Conservation (phyloP, 1,284 basidiomycete genomes). For the Ustilago tritici region DNA sequence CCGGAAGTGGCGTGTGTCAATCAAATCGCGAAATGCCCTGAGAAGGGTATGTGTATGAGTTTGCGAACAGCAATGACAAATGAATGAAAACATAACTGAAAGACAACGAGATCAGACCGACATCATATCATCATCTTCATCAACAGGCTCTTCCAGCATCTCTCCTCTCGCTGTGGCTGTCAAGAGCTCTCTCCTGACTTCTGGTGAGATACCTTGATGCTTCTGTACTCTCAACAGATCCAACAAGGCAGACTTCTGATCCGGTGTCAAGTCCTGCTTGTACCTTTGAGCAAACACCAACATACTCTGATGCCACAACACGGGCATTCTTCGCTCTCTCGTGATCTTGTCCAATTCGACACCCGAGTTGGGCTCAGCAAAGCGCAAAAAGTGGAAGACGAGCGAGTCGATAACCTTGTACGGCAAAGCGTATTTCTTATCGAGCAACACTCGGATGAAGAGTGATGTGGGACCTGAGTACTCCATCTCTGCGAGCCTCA, state of each 20-base stretch:
- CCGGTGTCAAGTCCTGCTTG: conserved; percentile 93
- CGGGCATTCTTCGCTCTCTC: conserved; percentile 74
- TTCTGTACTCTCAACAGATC: conserved; percentile 89
- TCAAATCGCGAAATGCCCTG: not conserved
- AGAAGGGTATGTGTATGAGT: not conserved
- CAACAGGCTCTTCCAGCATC: conserved; percentile 67
- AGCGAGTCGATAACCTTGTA: conserved; percentile 98
- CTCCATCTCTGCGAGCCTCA: conserved; percentile 95
- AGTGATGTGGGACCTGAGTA: conserved; percentile 93
- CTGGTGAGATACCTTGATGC: conserved; percentile 88
- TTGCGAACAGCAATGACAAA: conserved; percentile 11
- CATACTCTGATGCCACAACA: conserved; percentile 97
- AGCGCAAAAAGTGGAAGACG: conserved; percentile 96
- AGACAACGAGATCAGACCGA: conserved; percentile 26
- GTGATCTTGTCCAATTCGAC: conserved; percentile 63
- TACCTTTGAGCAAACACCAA: conserved; percentile 97
- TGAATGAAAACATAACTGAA: not conserved
- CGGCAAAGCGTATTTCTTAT: conserved; percentile 97
- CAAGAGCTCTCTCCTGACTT: conserved; percentile 85
- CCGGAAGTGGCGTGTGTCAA: not conserved
- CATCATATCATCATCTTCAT: conserved; percentile 59
- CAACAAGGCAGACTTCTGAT: conserved; percentile 96
- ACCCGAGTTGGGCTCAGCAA: conserved; percentile 73
- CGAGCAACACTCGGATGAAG: conserved; percentile 94
- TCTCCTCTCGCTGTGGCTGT: conserved; percentile 73